Base-by-base conservation (phyloP, 2,329 filamentous ascomycete genomes). In the Xylariaceae sp. region DNA sequence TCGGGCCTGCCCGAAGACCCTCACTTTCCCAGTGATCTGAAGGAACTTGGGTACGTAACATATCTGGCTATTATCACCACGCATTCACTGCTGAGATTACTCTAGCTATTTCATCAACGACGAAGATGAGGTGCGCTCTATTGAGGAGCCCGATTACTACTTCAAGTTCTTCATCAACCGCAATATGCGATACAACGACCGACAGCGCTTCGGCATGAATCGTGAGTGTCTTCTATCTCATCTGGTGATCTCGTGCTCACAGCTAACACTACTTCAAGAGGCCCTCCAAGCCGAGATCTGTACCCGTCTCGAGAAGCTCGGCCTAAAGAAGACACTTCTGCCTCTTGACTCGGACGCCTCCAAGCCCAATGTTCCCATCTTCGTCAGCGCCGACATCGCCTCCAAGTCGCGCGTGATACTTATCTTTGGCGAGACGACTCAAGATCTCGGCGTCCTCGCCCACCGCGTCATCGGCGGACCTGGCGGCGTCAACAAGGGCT, bases 31-130 rank as follows among this genome's bases (percentile, higher is more conserved):
- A 65, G 73, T 0, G 71, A 86, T 53, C 69, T 97, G 19, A 67
- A 79, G 44, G 68, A 77, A 39, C 79, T 97, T 3, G 90, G 89
- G 85, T 91, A 68, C 54, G 72, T 56, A 32, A 42, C 24, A 19
- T 17, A 34, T 22, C 9, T 19, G 11, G 22, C 22, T 6, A 26
- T 6, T 26, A n/a, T n/a, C n/a, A n/a, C n/a, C n/a, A n/a, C 11
- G 22, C 22, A 6, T 26, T 6, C 6, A 6, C 22, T 26, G 22
- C 22, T 26, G 11, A 26, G 6, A 26, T n/a, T 26, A 18, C 8
- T 19, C 16, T 45, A 90, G 88, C 33, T 94, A 89, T 64, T 90
- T 87, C 60, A 65, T 95, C 65, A 89, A 87, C 52, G 73, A 82
- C 0, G 64, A 81, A 0, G 87, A 91, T 51, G 80, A 91, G 55